These are phyloP conservation scores for Bonia amplexicaulis DNA, from an alignment of 176 grass and related monocot species.

Conservation along the genomic window DNA sequence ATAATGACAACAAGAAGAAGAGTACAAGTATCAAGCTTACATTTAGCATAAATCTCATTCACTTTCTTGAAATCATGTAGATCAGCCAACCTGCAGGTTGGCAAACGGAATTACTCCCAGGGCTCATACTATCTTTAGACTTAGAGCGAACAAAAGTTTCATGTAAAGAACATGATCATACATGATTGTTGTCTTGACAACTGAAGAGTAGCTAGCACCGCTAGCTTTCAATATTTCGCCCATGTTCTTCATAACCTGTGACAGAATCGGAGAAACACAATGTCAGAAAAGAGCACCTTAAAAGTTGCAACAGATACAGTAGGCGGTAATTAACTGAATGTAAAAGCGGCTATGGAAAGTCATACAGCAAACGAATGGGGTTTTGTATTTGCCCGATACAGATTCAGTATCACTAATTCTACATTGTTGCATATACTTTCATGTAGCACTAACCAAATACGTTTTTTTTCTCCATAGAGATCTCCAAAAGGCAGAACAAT, in stretches of 20 bases:
- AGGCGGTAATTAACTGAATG: neutral
- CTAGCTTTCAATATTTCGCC: constrained; percentile 90
- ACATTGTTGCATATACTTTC: neutral
- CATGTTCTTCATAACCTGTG: constrained; percentile 91
- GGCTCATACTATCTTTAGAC: neutral
- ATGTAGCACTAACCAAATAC: neutral
- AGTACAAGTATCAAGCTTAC: constrained; percentile 36
- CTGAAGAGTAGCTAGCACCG: constrained; percentile 82
- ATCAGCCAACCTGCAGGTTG: constrained; percentile 72
- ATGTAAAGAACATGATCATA: constrained; percentile 21
- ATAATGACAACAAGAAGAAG: neutral
- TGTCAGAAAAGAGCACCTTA: neutral
- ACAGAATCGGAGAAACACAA: neutral
- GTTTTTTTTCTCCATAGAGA: neutral
- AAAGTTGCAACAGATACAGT: neutral
- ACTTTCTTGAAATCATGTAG: constrained; percentile 96
- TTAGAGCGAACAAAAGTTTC: neutral
- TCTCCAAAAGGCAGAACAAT: neutral
- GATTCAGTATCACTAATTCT: neutral
- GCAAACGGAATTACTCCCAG: constrained; percentile 5
- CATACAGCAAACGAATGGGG: neutral
- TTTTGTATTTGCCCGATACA: neutral
- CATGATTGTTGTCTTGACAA: constrained; percentile 99
- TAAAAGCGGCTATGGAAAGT: neutral
- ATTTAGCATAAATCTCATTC: constrained; percentile 91